Percentiles rank a stretch among this genome's conserved stretches.
Conservation (phyloP, 1,139 yeast genomes). For the Suhomyces coccinellae region DNA sequence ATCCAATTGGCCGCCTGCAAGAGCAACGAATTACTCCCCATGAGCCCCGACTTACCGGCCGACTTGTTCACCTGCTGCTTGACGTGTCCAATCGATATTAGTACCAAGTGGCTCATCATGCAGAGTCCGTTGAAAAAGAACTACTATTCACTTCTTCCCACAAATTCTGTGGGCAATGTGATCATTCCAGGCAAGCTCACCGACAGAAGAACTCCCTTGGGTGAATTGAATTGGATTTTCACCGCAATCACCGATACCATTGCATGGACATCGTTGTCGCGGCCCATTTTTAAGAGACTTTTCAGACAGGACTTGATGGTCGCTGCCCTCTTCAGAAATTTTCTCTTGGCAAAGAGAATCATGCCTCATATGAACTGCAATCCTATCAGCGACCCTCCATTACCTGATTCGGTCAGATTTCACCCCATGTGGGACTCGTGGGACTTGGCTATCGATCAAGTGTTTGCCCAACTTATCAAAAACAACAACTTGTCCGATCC, state of each 20-base stretch:
- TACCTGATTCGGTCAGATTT: slow-evolving; percentile 76
- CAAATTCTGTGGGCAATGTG: slow-evolving; percentile 59
- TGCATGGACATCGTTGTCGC: slow-evolving; percentile 92
- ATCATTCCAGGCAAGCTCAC: slow-evolving; percentile 87
- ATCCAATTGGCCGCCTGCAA: slow-evolving; percentile 93
- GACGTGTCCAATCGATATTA: slow-evolving; percentile 93
- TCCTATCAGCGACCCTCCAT: slow-evolving; percentile 90
- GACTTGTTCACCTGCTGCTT: slow-evolving; percentile 93
- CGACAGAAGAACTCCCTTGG: slow-evolving; percentile 92
- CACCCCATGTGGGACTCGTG: slow-evolving; percentile 99
- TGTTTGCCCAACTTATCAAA: slow-evolving; percentile 66
- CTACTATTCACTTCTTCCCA: slow-evolving; percentile 50
- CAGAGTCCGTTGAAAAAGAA: slow-evolving; percentile 70
- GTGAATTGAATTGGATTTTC: slow-evolving; percentile 96
- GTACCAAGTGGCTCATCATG: slow-evolving; percentile 88
- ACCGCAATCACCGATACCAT: slow-evolving; percentile 98
- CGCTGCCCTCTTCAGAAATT: slow-evolving; percentile 92
- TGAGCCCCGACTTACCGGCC: slow-evolving; percentile 95
- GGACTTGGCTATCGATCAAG: slow-evolving; percentile 97
- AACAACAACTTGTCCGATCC: slow-evolving; percentile 22
- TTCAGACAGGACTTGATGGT: slow-evolving; percentile 96
- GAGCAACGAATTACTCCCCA: slow-evolving; percentile 81
- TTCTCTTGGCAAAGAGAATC: slow-evolving; percentile 84
- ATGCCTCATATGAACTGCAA: slow-evolving; percentile 95
- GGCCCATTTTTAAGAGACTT: slow-evolving; percentile 83